Percentiles rank a stretch among this genome's conserved stretches.
Conservation (phyloP, 305 asterid genomes). For the Fraxinus ornus region DNA sequence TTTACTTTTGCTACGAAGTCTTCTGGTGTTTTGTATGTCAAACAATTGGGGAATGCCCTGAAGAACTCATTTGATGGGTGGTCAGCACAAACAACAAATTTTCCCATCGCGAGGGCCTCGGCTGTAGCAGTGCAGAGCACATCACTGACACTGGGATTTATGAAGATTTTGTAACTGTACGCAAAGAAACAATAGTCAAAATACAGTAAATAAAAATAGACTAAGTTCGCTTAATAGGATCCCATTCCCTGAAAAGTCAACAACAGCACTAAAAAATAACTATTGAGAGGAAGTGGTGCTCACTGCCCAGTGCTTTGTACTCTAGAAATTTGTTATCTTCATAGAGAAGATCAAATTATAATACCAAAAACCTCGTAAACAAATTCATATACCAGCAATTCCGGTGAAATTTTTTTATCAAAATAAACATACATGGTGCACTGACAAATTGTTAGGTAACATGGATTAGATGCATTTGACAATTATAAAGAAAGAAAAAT, state of each 20-base stretch:
- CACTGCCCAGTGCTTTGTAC: background rate
- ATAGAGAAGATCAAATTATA: background rate
- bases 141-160: slow-evolving; percentile 92
- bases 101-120: slow-evolving; percentile 99
- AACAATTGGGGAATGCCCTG: slow-evolving; percentile 86
- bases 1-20: slow-evolving; percentile 83
- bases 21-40: slow-evolving; percentile 80
- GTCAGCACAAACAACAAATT: slow-evolving; percentile 91
- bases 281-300: background rate
- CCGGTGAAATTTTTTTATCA: background rate
- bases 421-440: background rate
- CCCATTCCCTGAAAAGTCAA: background rate
- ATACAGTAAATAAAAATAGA: background rate
- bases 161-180: slow-evolving; percentile 89
- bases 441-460: background rate
- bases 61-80: slow-evolving; percentile 97
- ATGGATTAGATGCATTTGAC: background rate
- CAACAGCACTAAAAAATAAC: background rate
- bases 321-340: background rate
- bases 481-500: background rate
- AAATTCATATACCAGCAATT: background rate
- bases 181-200: slow-evolving; percentile 2
- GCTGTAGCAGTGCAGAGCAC: slow-evolving; percentile 99
- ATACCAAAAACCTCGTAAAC: background rate
- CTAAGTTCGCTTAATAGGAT: background rate